phyloP scores from a whole-genome alignment of 306 rosid species.

The Styphnolobium japonicum region DNA sequence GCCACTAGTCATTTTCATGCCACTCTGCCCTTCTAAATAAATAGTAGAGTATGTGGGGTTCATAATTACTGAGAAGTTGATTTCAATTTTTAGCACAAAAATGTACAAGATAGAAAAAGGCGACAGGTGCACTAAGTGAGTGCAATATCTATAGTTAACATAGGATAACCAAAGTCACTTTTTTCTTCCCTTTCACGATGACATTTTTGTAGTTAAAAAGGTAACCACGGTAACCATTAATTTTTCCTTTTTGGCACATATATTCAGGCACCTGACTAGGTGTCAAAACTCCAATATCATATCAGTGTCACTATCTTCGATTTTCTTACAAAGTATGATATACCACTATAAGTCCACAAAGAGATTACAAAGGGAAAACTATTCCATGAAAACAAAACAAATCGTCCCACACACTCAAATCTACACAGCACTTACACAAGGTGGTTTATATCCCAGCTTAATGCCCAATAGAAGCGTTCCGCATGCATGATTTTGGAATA shows the following conservation, averaged over 20 bases:
- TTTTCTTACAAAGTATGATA: not conserved
- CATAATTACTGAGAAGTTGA: not conserved
- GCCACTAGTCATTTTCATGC: constrained; percentile 1
- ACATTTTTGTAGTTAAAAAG: not conserved
- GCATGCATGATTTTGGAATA: not conserved
- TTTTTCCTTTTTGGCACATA: not conserved
- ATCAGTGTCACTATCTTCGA: not conserved
- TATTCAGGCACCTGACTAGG: not conserved
- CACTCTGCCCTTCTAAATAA: not conserved
- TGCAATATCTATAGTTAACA: not conserved
- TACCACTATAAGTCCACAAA: not conserved
- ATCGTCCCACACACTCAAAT: not conserved
- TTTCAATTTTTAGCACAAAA: not conserved
- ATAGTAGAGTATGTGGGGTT: not conserved
- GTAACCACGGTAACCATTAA: not conserved
- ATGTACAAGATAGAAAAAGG: not conserved
- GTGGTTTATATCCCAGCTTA: not conserved
- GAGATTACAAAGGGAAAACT: not conserved
- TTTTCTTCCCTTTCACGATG: not conserved
- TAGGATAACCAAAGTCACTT: not conserved
- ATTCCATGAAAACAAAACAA: not conserved
- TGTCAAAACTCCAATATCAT: not conserved
- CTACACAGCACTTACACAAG: not conserved
- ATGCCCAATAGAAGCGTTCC: constrained; percentile 1
- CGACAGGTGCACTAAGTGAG: not conserved